Conservation (phyloP, 495 filamentous ascomycete species). For the Penicillium odoratum region DNA sequence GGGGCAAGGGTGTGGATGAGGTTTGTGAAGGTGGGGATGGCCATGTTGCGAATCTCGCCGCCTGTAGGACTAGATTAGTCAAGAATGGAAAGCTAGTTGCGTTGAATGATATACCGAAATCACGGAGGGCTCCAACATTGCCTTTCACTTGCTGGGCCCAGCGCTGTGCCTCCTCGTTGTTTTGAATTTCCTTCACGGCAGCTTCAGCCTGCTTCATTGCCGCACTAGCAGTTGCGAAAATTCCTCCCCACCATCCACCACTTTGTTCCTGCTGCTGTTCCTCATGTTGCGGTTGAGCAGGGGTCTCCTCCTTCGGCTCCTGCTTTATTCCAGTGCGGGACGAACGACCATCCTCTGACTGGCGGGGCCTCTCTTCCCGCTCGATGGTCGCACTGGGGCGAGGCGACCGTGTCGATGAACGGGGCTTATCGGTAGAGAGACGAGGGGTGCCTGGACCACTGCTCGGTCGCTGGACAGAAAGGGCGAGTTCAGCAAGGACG, state of each 20-base stretch:
- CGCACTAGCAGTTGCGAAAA: conserved; percentile 66
- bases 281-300: conserved; percentile 24
- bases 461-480: conserved; percentile 63
- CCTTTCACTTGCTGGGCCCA: conserved; percentile 95
- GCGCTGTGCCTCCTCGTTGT: conserved; percentile 92
- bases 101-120: conserved; percentile 63
- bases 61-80: conserved; percentile 52
- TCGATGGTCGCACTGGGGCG: conserved; percentile 59
- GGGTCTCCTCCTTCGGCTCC: conserved; percentile 33
- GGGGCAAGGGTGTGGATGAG: conserved; percentile 93
- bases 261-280: conserved; percentile 41
- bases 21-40: conserved; percentile 91
- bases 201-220: conserved; percentile 95
- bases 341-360: conserved; percentile 70
- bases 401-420: conserved; percentile 51
- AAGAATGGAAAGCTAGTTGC: neutral
- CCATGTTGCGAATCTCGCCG: conserved; percentile 83
- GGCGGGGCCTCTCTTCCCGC: conserved; percentile 67
- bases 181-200: conserved; percentile 90
- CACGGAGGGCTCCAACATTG: conserved; percentile 79
- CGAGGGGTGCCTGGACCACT: conserved; percentile 84
- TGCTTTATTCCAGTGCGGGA: conserved; percentile 58
- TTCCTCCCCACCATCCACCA: conserved; percentile 88
- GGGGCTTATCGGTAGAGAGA: conserved; percentile 56
- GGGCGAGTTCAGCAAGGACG: conserved; percentile 81